Evolutionary conservation across 495 filamentous ascomycete species (phyloP).

Genomic region (Evansstolkia leycettana): DNA sequence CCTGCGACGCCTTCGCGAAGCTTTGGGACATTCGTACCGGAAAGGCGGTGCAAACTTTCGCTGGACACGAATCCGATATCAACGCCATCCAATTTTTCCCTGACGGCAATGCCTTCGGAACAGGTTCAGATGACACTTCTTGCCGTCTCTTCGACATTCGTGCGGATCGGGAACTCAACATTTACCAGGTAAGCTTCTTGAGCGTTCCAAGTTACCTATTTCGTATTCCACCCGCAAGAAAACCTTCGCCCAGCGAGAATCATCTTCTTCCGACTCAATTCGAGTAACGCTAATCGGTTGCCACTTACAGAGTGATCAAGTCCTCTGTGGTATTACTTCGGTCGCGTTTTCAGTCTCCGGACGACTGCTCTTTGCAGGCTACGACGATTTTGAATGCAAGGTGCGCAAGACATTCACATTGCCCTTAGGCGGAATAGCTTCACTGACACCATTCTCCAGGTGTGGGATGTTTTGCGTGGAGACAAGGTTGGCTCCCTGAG

Average conservation of each 20-base stretch:
- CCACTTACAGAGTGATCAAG: slow-evolving; percentile 70
- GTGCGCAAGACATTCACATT: slow-evolving; percentile 37
- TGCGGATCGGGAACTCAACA: slow-evolving; percentile 90
- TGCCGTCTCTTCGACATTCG: slow-evolving; percentile 97
- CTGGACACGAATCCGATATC: slow-evolving; percentile 97
- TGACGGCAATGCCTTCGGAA: slow-evolving; percentile 96
- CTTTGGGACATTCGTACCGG: slow-evolving; percentile 98
- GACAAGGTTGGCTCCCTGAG: slow-evolving; percentile 94
- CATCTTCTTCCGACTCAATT: neutral
- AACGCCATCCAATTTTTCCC: slow-evolving; percentile 99
- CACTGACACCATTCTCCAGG: slow-evolving; percentile 38
- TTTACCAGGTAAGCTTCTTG: slow-evolving; percentile 65
- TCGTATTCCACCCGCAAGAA: too few species aligned
- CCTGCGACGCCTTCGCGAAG: slow-evolving; percentile 97
- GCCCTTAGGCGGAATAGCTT: neutral
- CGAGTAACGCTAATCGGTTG: too few species aligned
- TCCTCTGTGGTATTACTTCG: slow-evolving; percentile 94
- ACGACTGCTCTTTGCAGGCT: slow-evolving; percentile 89
- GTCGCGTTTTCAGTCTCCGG: slow-evolving; percentile 97
- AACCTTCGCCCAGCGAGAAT: too few species aligned
- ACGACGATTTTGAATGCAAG: slow-evolving; percentile 99
- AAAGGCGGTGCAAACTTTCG: slow-evolving; percentile 97
- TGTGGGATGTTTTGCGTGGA: slow-evolving; percentile 94
- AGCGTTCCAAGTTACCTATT: neutral
- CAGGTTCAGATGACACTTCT: slow-evolving; percentile 93